Evolutionary conservation across 83 land plant genomes (phyloP).

Genomic region (Diphasiastrum complanatum): DNA sequence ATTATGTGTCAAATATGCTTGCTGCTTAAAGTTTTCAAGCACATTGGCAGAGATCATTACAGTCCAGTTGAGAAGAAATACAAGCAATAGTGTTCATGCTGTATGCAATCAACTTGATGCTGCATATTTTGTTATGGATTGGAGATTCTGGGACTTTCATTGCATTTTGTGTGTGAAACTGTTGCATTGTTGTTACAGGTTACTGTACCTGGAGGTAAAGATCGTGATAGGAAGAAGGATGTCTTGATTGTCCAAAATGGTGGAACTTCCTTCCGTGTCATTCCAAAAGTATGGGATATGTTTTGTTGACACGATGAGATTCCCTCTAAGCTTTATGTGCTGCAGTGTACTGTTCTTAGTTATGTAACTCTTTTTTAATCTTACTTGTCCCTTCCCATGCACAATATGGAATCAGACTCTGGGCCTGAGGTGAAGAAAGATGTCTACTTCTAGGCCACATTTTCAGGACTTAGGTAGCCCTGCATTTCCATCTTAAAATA

Average conservation of each 20-base stretch:
- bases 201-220: slow-evolving; percentile 62
- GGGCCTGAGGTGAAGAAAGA: neutral
- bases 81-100: too few relatives aligned
- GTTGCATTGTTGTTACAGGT: slow-evolving; percentile 34
- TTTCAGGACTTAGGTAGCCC: neutral
- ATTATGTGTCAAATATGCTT: too few relatives aligned
- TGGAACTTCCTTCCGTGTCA: slow-evolving; percentile 73
- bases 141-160: too few relatives aligned
- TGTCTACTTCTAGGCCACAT: neutral
- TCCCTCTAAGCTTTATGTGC: neutral
- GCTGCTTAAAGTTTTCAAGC: too few relatives aligned
- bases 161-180: neutral
- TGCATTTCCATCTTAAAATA: neutral
- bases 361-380: neutral
- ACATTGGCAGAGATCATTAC: too few relatives aligned
- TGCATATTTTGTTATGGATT: too few relatives aligned
- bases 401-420: too few relatives aligned
- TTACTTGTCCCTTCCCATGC: too few relatives aligned
- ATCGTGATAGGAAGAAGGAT: slow-evolving; percentile 69
- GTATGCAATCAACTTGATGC: too few relatives aligned
- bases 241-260: slow-evolving; percentile 68
- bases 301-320: neutral
- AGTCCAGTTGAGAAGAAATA: too few relatives aligned
- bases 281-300: slow-evolving; percentile 41
- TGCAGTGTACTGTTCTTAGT: neutral